phyloP scores from a whole-genome alignment of 352 stramenopile species.

The Globisporangium iwayamae region DNA sequence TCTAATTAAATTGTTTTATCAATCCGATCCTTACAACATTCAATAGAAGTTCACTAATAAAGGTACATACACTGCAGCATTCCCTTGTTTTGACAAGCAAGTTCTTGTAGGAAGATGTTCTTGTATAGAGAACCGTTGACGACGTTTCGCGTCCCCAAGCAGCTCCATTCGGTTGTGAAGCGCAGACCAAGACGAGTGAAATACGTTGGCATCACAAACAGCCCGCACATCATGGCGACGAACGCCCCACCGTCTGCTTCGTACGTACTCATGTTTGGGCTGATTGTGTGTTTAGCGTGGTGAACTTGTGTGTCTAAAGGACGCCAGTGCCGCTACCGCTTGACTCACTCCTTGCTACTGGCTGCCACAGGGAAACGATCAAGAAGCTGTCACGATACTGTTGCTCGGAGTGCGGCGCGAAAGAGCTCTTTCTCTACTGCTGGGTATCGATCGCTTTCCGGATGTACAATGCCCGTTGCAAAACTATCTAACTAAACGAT shows the following conservation, averaged over 20 bases:
- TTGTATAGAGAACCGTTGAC: neutral
- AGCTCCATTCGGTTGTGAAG: neutral
- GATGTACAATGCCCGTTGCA: no score
- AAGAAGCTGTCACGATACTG: conserved; percentile 63
- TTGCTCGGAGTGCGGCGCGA: conserved; percentile 51
- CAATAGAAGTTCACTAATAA: neutral
- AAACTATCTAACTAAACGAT: no score
- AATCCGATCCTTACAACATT: neutral
- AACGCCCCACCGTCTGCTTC: neutral
- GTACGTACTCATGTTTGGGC: neutral
- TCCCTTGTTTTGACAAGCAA: neutral
- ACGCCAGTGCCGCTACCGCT: neutral
- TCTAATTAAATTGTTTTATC: neutral
- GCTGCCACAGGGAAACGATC: conserved; percentile 23
- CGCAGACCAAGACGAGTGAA: neutral
- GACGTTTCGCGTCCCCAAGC: conserved; percentile 7
- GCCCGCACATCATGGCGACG: neutral
- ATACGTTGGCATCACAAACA: neutral
- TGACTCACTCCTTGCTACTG: neutral
- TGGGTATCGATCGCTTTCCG: conserved; percentile 27
- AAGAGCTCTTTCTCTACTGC: conserved; percentile 65
- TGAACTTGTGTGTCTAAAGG: neutral
- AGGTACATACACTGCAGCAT: neutral
- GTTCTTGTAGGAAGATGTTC: conserved; percentile 7
- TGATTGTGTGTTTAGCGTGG: neutral